Conservation (phyloP, 73 alveolate species). For the Uronychia setigera region DNA sequence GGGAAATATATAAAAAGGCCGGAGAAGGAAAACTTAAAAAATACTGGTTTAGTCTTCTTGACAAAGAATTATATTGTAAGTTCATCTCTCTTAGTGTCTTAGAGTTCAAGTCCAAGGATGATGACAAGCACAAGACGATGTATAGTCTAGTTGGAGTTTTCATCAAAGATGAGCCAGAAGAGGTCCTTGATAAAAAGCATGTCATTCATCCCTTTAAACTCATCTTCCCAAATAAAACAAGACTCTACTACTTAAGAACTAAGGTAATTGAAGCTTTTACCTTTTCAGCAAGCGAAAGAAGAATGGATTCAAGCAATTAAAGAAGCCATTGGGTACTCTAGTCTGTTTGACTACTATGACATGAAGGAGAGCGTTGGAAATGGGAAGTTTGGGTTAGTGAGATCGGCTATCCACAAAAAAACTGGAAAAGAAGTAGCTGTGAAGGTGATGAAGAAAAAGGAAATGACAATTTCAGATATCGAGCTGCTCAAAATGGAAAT, state of each 20-base stretch:
- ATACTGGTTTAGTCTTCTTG: conserved; percentile 78
- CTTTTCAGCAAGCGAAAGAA: conserved; percentile 61
- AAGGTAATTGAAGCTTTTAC: conserved; percentile 14
- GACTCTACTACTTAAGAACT: conserved; percentile 73
- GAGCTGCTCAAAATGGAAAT: conserved; percentile 85
- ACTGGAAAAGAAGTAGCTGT: conserved; percentile 86
- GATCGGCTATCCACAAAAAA: conserved; percentile 77
- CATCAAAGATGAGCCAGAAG: conserved; percentile 76
- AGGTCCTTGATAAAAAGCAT: conserved; percentile 56
- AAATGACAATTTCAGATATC: conserved; percentile 81
- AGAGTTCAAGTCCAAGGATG: conserved; percentile 72
- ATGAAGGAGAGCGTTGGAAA: conserved; percentile 80
- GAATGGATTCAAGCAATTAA: conserved; percentile 79
- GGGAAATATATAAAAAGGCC: conserved; percentile 76
- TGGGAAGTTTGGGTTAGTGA: conserved; percentile 91
- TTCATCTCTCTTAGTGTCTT: background rate
- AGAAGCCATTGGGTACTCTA: conserved; percentile 86
- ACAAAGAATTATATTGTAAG: conserved; percentile 77
- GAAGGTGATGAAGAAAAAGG: conserved; percentile 79
- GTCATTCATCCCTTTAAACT: conserved; percentile 74
- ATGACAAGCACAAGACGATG: conserved; percentile 80
- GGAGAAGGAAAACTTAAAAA: conserved; percentile 74
- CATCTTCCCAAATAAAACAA: conserved; percentile 76
- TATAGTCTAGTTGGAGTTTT: conserved; percentile 76
- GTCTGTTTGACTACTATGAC: conserved; percentile 85